These are phyloP conservation scores for Pyrenula massariospora DNA, from an alignment of 495 filamentous ascomycete species.

Conservation along the genomic window DNA sequence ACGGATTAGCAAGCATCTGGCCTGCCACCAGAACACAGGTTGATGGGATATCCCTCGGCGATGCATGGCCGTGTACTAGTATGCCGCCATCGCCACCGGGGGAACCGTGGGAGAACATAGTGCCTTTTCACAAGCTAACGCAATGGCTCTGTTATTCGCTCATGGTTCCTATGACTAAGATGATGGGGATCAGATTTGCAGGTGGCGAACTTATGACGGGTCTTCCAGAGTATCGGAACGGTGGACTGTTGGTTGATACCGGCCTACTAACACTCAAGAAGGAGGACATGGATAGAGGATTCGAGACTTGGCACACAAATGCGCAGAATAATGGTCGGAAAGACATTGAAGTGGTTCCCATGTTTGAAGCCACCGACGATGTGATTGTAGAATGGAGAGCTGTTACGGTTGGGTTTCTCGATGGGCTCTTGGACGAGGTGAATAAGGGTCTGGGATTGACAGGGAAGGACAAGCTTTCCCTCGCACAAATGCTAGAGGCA, in stretches of 20 bases:
- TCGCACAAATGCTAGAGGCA: constrained; percentile 61
- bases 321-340: constrained; percentile 63
- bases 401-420: constrained; percentile 53
- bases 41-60: constrained; percentile 78
- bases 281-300: constrained; percentile 45
- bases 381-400: constrained; percentile 65
- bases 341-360: constrained; percentile 53
- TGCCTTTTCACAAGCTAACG: constrained; percentile 72
- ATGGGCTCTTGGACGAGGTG: constrained; percentile 45
- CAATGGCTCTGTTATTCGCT: constrained; percentile 68
- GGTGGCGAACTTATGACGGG: constrained; percentile 53
- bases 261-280: constrained; percentile 50
- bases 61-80: constrained; percentile 84
- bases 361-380: constrained; percentile 53
- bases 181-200: constrained; percentile 52
- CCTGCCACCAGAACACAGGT: constrained; percentile 78
- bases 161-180: constrained; percentile 55
- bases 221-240: constrained; percentile 60
- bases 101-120: constrained; percentile 81
- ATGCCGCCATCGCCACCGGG: constrained; percentile 65
- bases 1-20: constrained; percentile 81
- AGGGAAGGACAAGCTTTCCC: constrained; percentile 38
- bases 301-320: constrained; percentile 62
- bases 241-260: constrained; percentile 56
- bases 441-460: constrained; percentile 50